A percentile compares a stretch with the other conserved stretches of the same genome.
Evolutionary conservation across 345 rosid species (phyloP).

Genomic region (Gossypium ekmanianum): DNA sequence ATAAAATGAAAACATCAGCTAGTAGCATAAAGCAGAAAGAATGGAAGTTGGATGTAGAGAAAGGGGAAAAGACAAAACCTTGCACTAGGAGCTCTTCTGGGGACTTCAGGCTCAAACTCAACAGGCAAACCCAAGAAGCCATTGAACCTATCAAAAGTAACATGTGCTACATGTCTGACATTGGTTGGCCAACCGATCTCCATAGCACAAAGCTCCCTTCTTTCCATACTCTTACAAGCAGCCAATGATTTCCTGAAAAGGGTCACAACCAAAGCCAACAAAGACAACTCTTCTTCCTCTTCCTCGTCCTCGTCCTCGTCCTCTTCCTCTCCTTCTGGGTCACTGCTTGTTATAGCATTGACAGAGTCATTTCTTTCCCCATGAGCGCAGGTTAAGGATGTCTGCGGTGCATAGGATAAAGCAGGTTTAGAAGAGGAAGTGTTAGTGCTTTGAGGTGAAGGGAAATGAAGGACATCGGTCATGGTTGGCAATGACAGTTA

Average conservation of each 20-base stretch:
- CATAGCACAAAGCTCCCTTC: conserved; percentile 60
- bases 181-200: conserved; percentile 85
- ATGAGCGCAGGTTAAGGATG: conserved; percentile 34
- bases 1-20: no score
- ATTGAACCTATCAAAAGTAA: conserved; percentile 88
- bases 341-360: conserved; percentile 11
- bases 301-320: conserved; percentile 10
- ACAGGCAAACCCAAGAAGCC: conserved; percentile 90
- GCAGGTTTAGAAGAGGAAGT: conserved; percentile 26
- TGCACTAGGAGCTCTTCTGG: conserved; percentile 81
- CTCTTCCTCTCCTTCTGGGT: conserved; percentile 14
- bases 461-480: conserved; percentile 77
- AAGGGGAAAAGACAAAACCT: conserved; percentile 36
- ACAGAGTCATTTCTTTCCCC: conserved; percentile 26
- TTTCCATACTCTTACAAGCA: conserved; percentile 49
- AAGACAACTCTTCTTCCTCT: conserved; percentile 57
- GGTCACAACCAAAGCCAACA: conserved; percentile 60
- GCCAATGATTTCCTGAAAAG: conserved; percentile 68
- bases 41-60: background rate
- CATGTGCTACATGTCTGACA: conserved; percentile 85
- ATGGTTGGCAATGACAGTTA: conserved; percentile 42
- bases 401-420: conserved; percentile 24
- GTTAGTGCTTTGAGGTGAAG: conserved; percentile 46
- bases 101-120: conserved; percentile 87
- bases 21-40: background rate